Base-by-base conservation (phyloP, 1,284 basidiomycete species). In the Ganoderma resinaceum region DNA sequence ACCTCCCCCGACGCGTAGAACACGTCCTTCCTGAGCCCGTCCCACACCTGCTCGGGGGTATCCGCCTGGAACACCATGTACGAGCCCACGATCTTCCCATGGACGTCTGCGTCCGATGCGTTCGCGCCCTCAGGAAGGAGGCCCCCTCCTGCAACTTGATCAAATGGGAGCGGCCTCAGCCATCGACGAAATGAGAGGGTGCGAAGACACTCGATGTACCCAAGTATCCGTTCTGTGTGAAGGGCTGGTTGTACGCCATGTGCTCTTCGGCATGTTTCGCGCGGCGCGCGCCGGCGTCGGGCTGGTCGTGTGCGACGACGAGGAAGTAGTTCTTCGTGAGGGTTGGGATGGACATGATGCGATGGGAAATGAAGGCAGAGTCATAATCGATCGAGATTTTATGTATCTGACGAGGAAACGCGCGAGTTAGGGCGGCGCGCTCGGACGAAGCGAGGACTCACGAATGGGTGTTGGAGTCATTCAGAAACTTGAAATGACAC, bases 1-100 rank as follows among this genome's bases (percentile, higher is more conserved):
- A 67, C 66, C 49, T 66, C 55, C 2, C 66, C 68, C 9, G 67
- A 67, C 2, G 66, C 59, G 57, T 67, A 72, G 59, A 31, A 69
- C 9, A 31, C 33, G 29, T 72, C 70, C 33, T 61, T 63, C 52
- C 63, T 63, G 31, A 72, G n/a, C 20, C 35, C 20, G 14, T 65
- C 66, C 68, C 61, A 66, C 1, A 60, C 66, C 6, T 33, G 29
- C 35, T 69, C 70, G 1, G 37, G 26, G 35, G 7, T 67, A 12
- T 72, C 68, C 3, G 68, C 68, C 26, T 65, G 40, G 14, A 64
- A 35, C n/a, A 72, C 23, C 26, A 65, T 3, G 29, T 46, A 62
- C 20, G 70, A 72, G 52, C 70, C 70, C 18, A 1, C 18, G n/a
- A 68, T 5, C 23, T 63, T 66, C 20, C 0, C 23, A 26, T 8